phyloP scores from a whole-genome alignment of 2,329 filamentous ascomycete species.

The Emmonsia crescens region DNA sequence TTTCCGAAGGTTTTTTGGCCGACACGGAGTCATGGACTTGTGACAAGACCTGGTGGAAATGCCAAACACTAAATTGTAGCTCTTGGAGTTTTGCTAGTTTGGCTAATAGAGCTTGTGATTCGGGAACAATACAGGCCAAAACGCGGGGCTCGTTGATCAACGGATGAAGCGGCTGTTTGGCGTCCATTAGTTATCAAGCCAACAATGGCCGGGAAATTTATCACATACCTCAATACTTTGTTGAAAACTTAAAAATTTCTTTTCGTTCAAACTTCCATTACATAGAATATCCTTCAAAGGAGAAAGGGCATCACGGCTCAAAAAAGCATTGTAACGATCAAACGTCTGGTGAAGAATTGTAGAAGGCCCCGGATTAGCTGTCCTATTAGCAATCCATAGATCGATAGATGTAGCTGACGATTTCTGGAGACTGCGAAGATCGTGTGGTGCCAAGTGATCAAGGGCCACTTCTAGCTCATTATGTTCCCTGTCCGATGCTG shows the following conservation, averaged over 20 bases:
- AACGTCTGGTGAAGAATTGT: slow-evolving; percentile 14
- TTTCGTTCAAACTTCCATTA: not conserved
- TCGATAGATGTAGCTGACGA: slow-evolving; percentile 18
- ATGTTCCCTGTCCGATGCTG: slow-evolving; percentile 11
- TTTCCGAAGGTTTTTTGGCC: slow-evolving; percentile 31
- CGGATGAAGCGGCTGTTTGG: slow-evolving; percentile 27
- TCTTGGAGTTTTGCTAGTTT: slow-evolving; percentile 28
- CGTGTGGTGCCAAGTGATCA: slow-evolving; percentile 28
- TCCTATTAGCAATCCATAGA: slow-evolving; percentile 5
- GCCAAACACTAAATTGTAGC: slow-evolving; percentile 26
- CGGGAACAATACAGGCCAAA: slow-evolving; percentile 18
- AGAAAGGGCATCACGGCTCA: not conserved
- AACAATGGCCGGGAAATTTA: not conserved
- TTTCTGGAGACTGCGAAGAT: slow-evolving; percentile 24
- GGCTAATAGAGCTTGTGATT: slow-evolving; percentile 17
- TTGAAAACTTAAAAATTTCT: slow-evolving; percentile 2
- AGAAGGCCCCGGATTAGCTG: not conserved
- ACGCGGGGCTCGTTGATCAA: slow-evolving; percentile 30
- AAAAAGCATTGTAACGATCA: slow-evolving; percentile 23
- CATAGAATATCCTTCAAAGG: not conserved
- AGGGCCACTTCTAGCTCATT: slow-evolving; percentile 22
- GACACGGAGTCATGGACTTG: slow-evolving; percentile 24
- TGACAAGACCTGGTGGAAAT: slow-evolving; percentile 24
- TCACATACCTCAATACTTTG: slow-evolving; percentile 11
- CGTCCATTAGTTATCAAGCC: slow-evolving; percentile 11